phyloP scores from a whole-genome alignment of 192 early-diverging fungal species.

The Coemansia sp. region DNA sequence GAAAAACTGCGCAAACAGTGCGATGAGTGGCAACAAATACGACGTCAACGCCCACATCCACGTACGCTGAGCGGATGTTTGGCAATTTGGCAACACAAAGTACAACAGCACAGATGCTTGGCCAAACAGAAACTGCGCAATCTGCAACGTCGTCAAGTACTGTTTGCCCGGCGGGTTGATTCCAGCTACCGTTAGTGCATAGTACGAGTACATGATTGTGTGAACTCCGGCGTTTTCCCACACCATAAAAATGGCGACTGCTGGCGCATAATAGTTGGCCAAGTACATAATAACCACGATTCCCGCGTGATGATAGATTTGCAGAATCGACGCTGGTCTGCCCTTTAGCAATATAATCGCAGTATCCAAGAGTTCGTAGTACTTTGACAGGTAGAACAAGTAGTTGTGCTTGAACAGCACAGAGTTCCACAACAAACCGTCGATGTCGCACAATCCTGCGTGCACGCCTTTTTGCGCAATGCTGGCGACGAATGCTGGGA shows the following conservation, averaged over 20 bases:
- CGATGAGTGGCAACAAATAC: constrained; percentile 76
- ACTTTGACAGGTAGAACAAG: constrained; percentile 81
- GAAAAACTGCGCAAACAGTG: constrained; percentile 80
- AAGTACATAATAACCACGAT: constrained; percentile 81
- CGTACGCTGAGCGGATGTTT: constrained; percentile 52
- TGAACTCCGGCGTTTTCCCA: constrained; percentile 81
- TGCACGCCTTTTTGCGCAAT: constrained; percentile 53
- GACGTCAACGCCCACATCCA: constrained; percentile 64
- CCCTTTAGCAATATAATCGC: constrained; percentile 78
- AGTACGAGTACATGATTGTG: constrained; percentile 85
- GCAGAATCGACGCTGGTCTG: constrained; percentile 65
- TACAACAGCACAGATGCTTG: constrained; percentile 65
- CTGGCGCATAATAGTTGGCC: constrained; percentile 64
- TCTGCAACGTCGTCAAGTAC: constrained; percentile 80
- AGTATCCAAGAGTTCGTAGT: constrained; percentile 81
- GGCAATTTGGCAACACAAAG: constrained; percentile 63
- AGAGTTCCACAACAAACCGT: constrained; percentile 63
- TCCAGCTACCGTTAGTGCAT: constrained; percentile 68
- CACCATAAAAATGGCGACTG: constrained; percentile 80
- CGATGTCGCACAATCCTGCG: constrained; percentile 67
- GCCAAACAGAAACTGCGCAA: constrained; percentile 79
- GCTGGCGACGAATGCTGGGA: constrained; percentile 56
- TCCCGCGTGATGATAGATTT: constrained; percentile 85
- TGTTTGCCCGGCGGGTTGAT: constrained; percentile 75
- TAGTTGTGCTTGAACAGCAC: constrained; percentile 59